Base-by-base conservation (phyloP, 352 stramenopile species). In the Globisporangium ultimum region DNA sequence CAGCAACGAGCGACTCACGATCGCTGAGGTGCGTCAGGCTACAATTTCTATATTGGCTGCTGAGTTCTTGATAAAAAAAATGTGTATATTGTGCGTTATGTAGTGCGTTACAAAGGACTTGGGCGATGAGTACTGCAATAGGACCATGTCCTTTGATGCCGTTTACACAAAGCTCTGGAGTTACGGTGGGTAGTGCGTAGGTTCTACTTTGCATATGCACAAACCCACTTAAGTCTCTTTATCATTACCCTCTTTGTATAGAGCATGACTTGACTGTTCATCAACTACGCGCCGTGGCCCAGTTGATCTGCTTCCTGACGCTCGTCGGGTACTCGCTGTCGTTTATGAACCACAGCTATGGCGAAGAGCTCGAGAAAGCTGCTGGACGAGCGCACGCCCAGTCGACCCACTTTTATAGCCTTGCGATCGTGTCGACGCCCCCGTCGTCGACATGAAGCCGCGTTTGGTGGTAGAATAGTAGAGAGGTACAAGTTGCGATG, bases 251-350 rank as follows among this genome's bases (percentile, higher is more conserved):
- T 42, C 20, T 43, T 42, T 18, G 24, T 32, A 3, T 14, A 71
- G 62, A 71, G 38, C 22, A 68, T 46, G 71, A 78, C 32, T 64
- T 63, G 11, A 34, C 53, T 0, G 63, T 56, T 3, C 71, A 72
- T 22, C 72, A 86, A 48, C 76, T 86, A 56, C 68, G 76, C 34
- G 63, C 73, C 20, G 51, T 60, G 12, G 68, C 72, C 2, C 76
- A 86, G 55, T 43, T 86, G 8, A 43, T 42, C n/a, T 83, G 71
- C 64, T 74, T 81, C 48, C 49, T 86, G n/a, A 80, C 72, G n/a
- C 71, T 86, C 6, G 63, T 86, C 2, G 71, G 72, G 8, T 87
- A 87, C 61, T 74, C 72, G 13, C 48, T 77, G 13, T 79, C 77
- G 15, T 87, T 87, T 43, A 22, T 70, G 15, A 63, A 55, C 8